Evolutionary conservation across 768 basidiomycete genomes (phyloP).

Genomic region (Boletus pseudo-olivaceus): DNA sequence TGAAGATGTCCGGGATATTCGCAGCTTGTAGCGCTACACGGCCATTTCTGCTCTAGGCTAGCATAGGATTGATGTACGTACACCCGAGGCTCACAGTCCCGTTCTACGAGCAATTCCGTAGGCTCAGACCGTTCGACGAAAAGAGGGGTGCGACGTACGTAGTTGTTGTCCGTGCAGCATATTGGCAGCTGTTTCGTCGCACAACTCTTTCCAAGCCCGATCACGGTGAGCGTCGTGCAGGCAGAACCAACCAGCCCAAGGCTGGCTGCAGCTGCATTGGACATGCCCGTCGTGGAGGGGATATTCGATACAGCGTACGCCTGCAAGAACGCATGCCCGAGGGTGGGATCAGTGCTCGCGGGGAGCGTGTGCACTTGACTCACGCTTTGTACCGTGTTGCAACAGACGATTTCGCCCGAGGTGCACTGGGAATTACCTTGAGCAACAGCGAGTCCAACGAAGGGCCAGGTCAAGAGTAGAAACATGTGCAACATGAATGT

Average conservation of each 20-base stretch:
- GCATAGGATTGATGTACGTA: slow-evolving; percentile 2
- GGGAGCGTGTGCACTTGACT: neutral
- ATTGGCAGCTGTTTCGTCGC: slow-evolving; percentile 9
- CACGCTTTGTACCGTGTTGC: slow-evolving; percentile 6
- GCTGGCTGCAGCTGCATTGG: slow-evolving; percentile 3
- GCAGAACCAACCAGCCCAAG: slow-evolving; percentile 12
- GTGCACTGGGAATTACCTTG: slow-evolving; percentile 7
- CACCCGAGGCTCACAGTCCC: slow-evolving; percentile 14
- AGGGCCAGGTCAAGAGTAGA: slow-evolving; percentile 3
- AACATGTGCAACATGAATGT: neutral
- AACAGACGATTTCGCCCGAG: slow-evolving; percentile 12
- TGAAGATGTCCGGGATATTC: neutral
- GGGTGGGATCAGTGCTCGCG: neutral
- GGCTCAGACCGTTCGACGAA: neutral
- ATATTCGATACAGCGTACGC: slow-evolving; percentile 5
- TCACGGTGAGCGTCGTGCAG: slow-evolving; percentile 11
- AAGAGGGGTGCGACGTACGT: slow-evolving; percentile 1
- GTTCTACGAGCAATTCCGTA: slow-evolving; percentile 2
- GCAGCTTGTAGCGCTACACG: neutral
- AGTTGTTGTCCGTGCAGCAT: slow-evolving; percentile 15
- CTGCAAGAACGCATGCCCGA: neutral
- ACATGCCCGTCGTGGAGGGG: slow-evolving; percentile 5
- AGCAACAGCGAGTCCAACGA: slow-evolving; percentile 3
- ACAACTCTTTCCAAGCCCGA: slow-evolving; percentile 8
- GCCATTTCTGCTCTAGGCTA: neutral